phyloP scores from a whole-genome alignment of 1,284 basidiomycete genomes.

The Austropuccinia psidii region DNA sequence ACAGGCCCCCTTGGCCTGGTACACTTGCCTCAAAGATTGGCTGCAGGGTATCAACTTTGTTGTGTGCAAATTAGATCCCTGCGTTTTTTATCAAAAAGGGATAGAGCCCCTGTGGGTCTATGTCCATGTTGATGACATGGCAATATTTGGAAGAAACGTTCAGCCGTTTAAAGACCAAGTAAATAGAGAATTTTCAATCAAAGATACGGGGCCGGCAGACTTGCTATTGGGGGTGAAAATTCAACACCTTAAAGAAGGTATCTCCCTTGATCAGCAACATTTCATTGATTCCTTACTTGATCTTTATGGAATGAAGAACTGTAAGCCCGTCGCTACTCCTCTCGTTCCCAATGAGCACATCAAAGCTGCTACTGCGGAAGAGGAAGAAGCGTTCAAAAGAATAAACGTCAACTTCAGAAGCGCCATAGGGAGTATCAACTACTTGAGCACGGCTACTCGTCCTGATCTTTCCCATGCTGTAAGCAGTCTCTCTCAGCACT shows the following conservation, averaged over 20 bases:
- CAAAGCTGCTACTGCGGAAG: too few species aligned
- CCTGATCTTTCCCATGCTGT: not conserved
- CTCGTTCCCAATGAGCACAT: too few species aligned
- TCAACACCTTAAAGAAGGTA: not conserved
- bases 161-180: not conserved
- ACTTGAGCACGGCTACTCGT: not conserved
- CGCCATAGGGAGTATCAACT: not conserved
- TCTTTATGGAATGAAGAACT: too few species aligned
- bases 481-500: not conserved
- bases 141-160: not conserved
- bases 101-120: too few species aligned
- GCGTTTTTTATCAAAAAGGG: not conserved
- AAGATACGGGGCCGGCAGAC: not conserved
- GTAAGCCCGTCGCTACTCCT: too few species aligned
- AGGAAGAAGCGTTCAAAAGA: too few species aligned
- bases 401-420: not conserved
- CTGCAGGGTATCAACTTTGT: too few species aligned
- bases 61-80: too few species aligned
- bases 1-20: too few species aligned
- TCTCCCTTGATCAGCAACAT: too few species aligned
- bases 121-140: not conserved
- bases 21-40: too few species aligned
- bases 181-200: not conserved
- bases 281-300: too few species aligned
- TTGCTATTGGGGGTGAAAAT: not conserved